Percentiles rank a stretch among this genome's conserved stretches.
These are phyloP conservation scores for Marchantia polymorpha DNA, from an alignment of 225 moss, liverwort and hornwort genomes.

Conservation along the genomic window DNA sequence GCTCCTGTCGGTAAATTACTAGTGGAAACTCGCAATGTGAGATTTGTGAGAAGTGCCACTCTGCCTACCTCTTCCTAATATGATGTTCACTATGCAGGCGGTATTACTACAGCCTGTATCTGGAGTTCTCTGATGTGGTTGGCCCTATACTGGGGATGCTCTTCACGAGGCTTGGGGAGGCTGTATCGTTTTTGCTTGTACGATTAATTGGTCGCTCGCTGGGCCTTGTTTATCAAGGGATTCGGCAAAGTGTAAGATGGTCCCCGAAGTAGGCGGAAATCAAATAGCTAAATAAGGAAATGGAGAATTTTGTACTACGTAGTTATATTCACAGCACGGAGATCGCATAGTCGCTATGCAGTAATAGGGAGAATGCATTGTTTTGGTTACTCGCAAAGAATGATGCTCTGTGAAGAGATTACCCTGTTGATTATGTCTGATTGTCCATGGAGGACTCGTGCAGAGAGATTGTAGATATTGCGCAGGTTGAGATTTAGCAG, in stretches of 20 bases:
- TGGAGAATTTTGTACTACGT: background rate
- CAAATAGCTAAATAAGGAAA: background rate
- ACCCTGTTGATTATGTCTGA: too few species aligned
- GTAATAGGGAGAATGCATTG: too few species aligned
- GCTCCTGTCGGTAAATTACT: too few species aligned
- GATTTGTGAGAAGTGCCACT: background rate
- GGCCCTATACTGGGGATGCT: slow-evolving; percentile 67
- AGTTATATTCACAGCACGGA: too few species aligned
- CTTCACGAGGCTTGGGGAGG: slow-evolving; percentile 63
- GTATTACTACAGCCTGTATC: slow-evolving; percentile 85
- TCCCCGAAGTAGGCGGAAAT: slow-evolving; percentile 41
- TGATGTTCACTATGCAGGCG: slow-evolving; percentile 56
- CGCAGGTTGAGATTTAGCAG: too few species aligned
- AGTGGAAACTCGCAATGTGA: background rate
- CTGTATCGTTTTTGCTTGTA: slow-evolving; percentile 75
- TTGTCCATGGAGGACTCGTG: too few species aligned
- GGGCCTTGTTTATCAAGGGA: slow-evolving; percentile 88
- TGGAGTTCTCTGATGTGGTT: slow-evolving; percentile 87
- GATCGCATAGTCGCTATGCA: too few species aligned
- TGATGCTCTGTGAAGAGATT: too few species aligned
- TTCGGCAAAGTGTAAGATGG: slow-evolving; percentile 88
- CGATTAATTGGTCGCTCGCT: slow-evolving; percentile 83
- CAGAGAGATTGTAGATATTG: too few species aligned
- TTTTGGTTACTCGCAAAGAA: too few species aligned
- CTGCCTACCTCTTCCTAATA: background rate